Conservation (phyloP, 2,329 filamentous ascomycete genomes). For the Elsinoe necatrix region DNA sequence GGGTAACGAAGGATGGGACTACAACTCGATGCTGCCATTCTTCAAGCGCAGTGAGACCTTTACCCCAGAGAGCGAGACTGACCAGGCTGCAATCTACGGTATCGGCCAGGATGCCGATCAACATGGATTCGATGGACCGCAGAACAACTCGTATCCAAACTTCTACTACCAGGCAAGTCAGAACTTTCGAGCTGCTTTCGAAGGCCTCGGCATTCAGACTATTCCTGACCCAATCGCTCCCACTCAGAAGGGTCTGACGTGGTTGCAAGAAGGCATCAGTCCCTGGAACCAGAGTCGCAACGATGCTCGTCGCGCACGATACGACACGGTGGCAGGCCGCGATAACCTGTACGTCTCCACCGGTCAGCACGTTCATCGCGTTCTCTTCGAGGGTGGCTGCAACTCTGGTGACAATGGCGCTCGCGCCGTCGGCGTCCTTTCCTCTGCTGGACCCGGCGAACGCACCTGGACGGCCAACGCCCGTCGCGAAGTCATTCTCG, state of each 20-base stretch:
- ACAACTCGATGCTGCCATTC: conserved; percentile 38
- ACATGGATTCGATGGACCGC: conserved; percentile 40
- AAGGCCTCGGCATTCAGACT: conserved; percentile 32
- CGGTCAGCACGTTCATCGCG: conserved; percentile 30
- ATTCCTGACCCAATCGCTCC: conserved; percentile 34
- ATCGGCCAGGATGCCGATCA: conserved; percentile 34
- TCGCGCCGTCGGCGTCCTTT: conserved; percentile 17
- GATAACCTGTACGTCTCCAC: conserved; percentile 33
- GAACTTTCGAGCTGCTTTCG: conserved; percentile 31
- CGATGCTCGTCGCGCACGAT: conserved; percentile 35
- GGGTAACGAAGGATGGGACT: conserved; percentile 52
- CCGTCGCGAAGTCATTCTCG: conserved; percentile 26
- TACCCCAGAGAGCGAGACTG: conserved; percentile 26
- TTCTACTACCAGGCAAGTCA: conserved; percentile 18
- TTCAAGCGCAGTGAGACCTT: conserved; percentile 29
- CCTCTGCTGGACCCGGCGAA: conserved; percentile 7
- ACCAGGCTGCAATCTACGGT: conserved; percentile 30
- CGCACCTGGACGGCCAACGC: conserved; percentile 17
- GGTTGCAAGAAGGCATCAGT: conserved; percentile 31
- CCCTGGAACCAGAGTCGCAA: conserved; percentile 33
- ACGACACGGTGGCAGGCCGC: conserved; percentile 29
- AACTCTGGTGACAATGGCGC: conserved; percentile 11
- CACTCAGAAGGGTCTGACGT: conserved; percentile 32
- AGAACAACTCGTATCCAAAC: conserved; percentile 32
- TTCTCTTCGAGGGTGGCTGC: conserved; percentile 26